These are phyloP conservation scores for Plantago rigida DNA, from an alignment of 305 asterid genomes.

Conservation along the genomic window DNA sequence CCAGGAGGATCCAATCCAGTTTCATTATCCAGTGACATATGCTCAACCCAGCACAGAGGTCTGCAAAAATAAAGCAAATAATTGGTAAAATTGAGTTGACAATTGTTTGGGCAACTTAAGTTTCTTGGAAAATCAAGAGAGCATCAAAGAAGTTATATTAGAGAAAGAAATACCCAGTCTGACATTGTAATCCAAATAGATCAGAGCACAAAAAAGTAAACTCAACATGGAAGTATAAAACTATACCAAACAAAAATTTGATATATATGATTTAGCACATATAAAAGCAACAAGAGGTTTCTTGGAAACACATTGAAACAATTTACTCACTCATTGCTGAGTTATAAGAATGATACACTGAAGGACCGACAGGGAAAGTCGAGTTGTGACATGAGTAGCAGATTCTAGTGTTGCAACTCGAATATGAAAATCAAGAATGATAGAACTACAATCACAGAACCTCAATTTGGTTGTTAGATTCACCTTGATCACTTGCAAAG, in stretches of 20 bases:
- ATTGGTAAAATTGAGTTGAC: constrained; percentile 3
- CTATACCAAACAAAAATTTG: not conserved
- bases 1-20: constrained; percentile 87
- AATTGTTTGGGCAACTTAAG: constrained; percentile 11
- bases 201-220: constrained; percentile 1
- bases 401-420: constrained; percentile 11
- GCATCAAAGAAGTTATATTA: constrained; percentile 18
- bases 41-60: constrained; percentile 88
- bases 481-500: constrained; percentile 10
- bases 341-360: no score
- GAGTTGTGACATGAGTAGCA: constrained; percentile 6
- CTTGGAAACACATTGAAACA: not conserved
- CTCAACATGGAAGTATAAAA: not conserved
- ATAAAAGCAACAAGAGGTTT: constrained; percentile 4
- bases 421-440: not conserved
- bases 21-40: constrained; percentile 78
- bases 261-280: not conserved
- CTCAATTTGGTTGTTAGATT: constrained; percentile 4
- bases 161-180: constrained; percentile 1
- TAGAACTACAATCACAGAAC: constrained; percentile 16
- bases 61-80: constrained; percentile 35
- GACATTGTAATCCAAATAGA: constrained; percentile 2
- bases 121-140: constrained; percentile 9
- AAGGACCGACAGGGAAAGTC: not conserved
- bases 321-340: not conserved